These are phyloP conservation scores for Lachnellula suecica DNA, from an alignment of 2,329 filamentous ascomycete genomes.

Conservation along the genomic window DNA sequence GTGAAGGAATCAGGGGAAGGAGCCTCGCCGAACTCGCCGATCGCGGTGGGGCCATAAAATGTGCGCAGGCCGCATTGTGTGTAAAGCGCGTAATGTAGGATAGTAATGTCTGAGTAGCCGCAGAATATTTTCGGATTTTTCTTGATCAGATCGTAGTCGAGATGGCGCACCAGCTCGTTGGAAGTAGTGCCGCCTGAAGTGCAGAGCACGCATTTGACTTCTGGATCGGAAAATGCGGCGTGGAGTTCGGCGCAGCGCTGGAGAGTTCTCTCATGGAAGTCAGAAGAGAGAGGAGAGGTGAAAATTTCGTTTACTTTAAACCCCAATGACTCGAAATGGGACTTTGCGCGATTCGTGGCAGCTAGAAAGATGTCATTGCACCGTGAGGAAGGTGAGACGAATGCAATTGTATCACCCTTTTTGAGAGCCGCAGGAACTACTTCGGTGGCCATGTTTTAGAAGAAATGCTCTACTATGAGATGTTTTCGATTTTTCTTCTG, in stretches of 20 bases:
- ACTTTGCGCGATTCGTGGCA: slow-evolving; percentile 14
- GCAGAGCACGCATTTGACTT: slow-evolving; percentile 28
- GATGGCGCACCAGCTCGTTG: slow-evolving; percentile 29
- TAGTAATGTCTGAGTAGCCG: slow-evolving; percentile 33
- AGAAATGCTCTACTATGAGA: background rate
- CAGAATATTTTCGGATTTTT: slow-evolving; percentile 34
- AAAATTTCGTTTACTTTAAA: slow-evolving; percentile 23
- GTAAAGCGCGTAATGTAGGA: slow-evolving; percentile 28
- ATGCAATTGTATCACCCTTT: slow-evolving; percentile 31
- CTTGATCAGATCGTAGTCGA: slow-evolving; percentile 31
- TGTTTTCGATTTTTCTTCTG: background rate
- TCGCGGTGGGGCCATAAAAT: slow-evolving; percentile 31
- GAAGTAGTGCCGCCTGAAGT: slow-evolving; percentile 27
- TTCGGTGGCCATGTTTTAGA: background rate
- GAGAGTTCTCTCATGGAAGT: slow-evolving; percentile 6
- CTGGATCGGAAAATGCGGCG: slow-evolving; percentile 23
- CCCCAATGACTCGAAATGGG: slow-evolving; percentile 16
- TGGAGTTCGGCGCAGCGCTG: slow-evolving; percentile 25
- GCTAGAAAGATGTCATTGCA: slow-evolving; percentile 26
- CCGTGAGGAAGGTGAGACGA: slow-evolving; percentile 31
- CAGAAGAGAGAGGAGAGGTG: slow-evolving; percentile 2
- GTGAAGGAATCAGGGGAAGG: slow-evolving; percentile 22
- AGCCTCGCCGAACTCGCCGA: slow-evolving; percentile 28
- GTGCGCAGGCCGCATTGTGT: slow-evolving; percentile 21
- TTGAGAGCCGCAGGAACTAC: slow-evolving; percentile 20